Conservation (phyloP, 768 basidiomycete species). For the Phlebiopsis flavidoalba region DNA sequence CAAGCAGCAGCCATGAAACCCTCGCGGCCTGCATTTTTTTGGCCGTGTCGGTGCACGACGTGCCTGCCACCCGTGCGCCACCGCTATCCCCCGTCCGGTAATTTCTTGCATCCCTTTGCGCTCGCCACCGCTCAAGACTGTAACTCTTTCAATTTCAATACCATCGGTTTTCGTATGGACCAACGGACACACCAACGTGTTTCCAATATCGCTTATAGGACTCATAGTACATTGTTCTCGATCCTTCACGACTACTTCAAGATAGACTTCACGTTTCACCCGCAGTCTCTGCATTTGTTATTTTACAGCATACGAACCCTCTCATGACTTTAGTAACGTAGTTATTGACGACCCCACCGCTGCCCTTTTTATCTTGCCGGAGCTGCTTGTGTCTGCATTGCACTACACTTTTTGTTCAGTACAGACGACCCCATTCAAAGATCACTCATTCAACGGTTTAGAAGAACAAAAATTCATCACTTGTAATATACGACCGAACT, state of each 20-base stretch:
- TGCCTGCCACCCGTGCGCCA: slow-evolving; percentile 3
- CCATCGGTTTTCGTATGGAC: not conserved
- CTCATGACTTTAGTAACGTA: not conserved
- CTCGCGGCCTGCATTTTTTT: not conserved
- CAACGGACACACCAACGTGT: not conserved
- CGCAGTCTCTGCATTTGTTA: not conserved
- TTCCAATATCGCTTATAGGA: slow-evolving; percentile 1
- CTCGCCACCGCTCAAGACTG: no score
- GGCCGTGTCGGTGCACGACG: not conserved
- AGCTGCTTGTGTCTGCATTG: no score
- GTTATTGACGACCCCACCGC: not conserved
- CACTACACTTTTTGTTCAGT: no score
- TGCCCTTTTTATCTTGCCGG: no score
- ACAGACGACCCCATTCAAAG: no score
- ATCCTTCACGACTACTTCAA: not conserved
- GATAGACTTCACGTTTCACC: not conserved
- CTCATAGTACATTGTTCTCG: not conserved
- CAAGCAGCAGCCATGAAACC: slow-evolving; percentile 5
- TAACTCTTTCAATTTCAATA: not conserved
- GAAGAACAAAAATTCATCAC: no score
- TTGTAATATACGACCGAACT: no score
- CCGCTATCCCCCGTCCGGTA: slow-evolving; percentile 1
- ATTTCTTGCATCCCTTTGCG: no score
- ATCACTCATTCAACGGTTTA: no score
- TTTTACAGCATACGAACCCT: not conserved